Conservation (phyloP, 768 basidiomycete genomes). For the Lactarius pseudohatsudake region DNA sequence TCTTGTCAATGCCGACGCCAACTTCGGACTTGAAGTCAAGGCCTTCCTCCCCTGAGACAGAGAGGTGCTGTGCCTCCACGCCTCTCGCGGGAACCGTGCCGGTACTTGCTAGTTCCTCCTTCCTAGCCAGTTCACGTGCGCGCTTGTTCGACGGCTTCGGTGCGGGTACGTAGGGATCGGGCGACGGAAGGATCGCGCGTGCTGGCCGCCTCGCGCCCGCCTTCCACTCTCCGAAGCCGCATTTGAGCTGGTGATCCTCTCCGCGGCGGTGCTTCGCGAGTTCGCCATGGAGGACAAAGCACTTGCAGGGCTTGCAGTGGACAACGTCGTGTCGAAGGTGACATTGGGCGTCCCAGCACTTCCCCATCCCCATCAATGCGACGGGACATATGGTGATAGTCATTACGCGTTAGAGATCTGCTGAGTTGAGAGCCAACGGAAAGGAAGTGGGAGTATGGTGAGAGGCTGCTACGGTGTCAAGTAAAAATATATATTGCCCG, state of each 20-base stretch:
- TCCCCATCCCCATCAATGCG: not conserved
- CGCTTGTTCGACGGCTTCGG: not conserved
- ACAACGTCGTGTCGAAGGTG: conserved; percentile 8
- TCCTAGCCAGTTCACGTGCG: not conserved
- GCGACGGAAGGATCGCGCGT: not conserved
- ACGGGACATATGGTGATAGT: not conserved
- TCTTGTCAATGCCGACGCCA: not conserved
- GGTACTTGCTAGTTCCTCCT: not conserved
- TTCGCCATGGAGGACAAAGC: conserved; percentile 6
- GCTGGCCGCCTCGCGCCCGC: not conserved
- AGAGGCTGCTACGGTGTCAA: not conserved
- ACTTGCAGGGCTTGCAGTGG: not conserved
- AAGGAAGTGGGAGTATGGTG: not conserved
- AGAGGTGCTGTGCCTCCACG: not conserved
- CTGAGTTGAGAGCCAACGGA: not conserved
- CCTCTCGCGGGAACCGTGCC: not conserved
- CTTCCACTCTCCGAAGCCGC: not conserved
- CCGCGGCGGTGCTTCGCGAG: not conserved
- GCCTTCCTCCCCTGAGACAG: not conserved
- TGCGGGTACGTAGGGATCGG: not conserved
- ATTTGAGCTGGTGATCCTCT: not conserved
- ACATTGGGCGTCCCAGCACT: not conserved
- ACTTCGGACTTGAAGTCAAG: not conserved
- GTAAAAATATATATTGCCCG: not conserved
- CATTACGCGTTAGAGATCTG: not conserved